Conservation (phyloP, 2,329 filamentous ascomycete genomes). For the Alternaria longipes region DNA sequence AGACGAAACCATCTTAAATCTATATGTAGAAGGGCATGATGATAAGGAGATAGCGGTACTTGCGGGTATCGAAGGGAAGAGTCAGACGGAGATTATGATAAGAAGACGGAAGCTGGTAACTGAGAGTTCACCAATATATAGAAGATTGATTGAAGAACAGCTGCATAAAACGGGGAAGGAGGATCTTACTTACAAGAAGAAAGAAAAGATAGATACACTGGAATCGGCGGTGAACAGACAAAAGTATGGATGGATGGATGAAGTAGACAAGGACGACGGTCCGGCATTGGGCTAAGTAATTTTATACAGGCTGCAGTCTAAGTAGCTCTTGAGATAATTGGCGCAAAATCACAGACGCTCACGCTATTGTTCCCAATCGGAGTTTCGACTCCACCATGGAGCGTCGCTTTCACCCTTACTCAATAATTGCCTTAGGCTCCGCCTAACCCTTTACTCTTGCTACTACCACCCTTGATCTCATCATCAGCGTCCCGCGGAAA, state of each 20-base stretch:
- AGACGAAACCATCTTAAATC: slow-evolving; percentile 13
- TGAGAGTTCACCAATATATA: slow-evolving; percentile 8
- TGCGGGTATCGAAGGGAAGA: slow-evolving; percentile 4
- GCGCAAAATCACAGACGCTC: neutral
- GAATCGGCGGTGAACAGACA: neutral
- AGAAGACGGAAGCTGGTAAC: slow-evolving; percentile 2
- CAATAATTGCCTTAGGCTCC: neutral
- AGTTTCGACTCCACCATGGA: neutral
- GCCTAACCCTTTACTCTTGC: neutral
- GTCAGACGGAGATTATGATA: slow-evolving; percentile 1
- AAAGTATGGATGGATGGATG: neutral
- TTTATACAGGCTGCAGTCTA: neutral
- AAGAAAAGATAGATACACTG: neutral
- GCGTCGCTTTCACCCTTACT: neutral
- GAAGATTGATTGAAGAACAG: slow-evolving; percentile 6
- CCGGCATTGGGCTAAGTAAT: neutral
- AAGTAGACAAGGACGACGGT: neutral
- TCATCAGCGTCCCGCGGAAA: slow-evolving; percentile 81
- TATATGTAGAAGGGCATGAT: slow-evolving; percentile 8
- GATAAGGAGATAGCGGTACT: slow-evolving; percentile 2
- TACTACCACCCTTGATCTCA: slow-evolving; percentile 25
- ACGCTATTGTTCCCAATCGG: neutral
- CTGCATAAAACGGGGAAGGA: neutral
- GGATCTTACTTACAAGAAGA: neutral
- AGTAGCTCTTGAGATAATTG: neutral